Percentiles rank a stretch among this genome's conserved stretches.
Evolutionary conservation across 768 basidiomycete genomes (phyloP).

Genomic region (Exidia glandulosa): DNA sequence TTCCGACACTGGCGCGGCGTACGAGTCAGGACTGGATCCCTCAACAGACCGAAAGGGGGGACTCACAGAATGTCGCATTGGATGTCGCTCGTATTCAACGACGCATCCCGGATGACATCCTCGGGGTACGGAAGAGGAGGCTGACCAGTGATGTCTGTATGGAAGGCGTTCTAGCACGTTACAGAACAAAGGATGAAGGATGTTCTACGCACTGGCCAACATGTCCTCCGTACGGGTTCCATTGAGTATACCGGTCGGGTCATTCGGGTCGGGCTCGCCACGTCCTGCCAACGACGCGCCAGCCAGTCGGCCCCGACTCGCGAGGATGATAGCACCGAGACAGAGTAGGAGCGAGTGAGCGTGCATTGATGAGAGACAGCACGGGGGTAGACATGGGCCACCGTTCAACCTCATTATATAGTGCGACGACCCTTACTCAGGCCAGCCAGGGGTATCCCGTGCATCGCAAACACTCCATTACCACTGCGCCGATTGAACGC

Average conservation of each 20-base stretch:
- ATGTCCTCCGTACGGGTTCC: not conserved
- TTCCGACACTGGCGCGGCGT: constrained; percentile 9
- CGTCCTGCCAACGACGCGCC: too few species aligned
- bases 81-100: constrained; percentile 8
- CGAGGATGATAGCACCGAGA: too few species aligned
- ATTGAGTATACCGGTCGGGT: not conserved
- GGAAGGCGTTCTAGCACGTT: not conserved
- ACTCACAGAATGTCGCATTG: constrained; percentile 11
- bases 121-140: not conserved
- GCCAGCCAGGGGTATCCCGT: too few species aligned
- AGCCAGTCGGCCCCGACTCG: too few species aligned
- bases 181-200: not conserved
- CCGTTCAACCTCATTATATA: too few species aligned
- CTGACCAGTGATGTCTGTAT: not conserved
- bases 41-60: not conserved
- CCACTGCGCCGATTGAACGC: too few species aligned
- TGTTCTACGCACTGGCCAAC: not conserved
- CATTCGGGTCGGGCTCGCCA: not conserved
- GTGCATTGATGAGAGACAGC: too few species aligned
- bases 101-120: not conserved
- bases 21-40: not conserved
- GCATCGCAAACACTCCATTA: too few species aligned
- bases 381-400: too few species aligned
- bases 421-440: too few species aligned
- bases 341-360: too few species aligned